Conservation (phyloP, 768 basidiomycete species). For the Leccinum uliginosum region DNA sequence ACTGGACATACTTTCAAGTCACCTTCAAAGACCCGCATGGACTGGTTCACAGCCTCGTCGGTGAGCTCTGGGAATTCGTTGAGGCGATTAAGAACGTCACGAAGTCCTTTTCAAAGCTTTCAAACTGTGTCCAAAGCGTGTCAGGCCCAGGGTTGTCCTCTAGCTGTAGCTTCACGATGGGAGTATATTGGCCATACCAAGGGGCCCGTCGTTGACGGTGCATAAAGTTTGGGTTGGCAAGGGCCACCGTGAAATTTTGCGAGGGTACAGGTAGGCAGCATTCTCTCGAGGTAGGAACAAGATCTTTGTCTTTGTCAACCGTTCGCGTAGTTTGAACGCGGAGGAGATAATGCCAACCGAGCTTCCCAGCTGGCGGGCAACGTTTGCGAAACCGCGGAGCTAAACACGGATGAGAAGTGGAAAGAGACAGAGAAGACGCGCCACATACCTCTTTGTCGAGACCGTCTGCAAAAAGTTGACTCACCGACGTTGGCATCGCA, state of each 20-base stretch:
- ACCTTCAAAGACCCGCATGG: slow-evolving; percentile 45
- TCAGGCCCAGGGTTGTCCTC: slow-evolving; percentile 44
- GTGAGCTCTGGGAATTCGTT: slow-evolving; percentile 56
- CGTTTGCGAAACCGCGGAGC: slow-evolving; percentile 52
- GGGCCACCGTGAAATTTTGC: slow-evolving; percentile 37
- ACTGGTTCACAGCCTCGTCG: slow-evolving; percentile 48
- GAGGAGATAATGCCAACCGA: slow-evolving; percentile 55
- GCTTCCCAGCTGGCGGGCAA: slow-evolving; percentile 52
- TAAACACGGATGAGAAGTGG: slow-evolving; percentile 19
- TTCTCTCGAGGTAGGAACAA: slow-evolving; percentile 51
- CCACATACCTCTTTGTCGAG: slow-evolving; percentile 43
- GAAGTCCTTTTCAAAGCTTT: slow-evolving; percentile 44
- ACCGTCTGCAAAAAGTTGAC: slow-evolving; percentile 30
- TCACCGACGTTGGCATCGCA: neutral
- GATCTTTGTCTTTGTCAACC: slow-evolving; percentile 47
- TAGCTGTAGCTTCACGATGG: slow-evolving; percentile 34
- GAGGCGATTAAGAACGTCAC: slow-evolving; percentile 49
- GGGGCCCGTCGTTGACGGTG: slow-evolving; percentile 25
- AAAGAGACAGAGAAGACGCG: neutral
- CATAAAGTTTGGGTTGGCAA: slow-evolving; percentile 36
- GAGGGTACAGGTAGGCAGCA: slow-evolving; percentile 50
- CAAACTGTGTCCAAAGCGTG: slow-evolving; percentile 43
- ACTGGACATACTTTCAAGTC: slow-evolving; percentile 41
- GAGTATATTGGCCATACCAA: slow-evolving; percentile 32
- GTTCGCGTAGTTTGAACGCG: slow-evolving; percentile 46